Evolutionary conservation across 2,329 filamentous ascomycete genomes (phyloP), one percentile per base, ranked within the genome.

Genomic region (Hirsutella rhossiliensis): DNA sequence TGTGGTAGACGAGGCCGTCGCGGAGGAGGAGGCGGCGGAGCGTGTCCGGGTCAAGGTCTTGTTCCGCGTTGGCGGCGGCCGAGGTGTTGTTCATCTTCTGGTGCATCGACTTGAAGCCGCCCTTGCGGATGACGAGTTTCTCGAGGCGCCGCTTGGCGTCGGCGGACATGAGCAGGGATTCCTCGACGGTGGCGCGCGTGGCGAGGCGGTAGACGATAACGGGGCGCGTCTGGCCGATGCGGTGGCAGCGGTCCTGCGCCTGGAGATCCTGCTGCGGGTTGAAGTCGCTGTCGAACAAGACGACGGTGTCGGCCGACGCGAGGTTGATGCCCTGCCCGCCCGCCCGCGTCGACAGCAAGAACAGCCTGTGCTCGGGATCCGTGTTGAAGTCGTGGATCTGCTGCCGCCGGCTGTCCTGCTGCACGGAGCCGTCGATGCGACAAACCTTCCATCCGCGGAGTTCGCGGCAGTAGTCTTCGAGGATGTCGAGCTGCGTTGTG

Each of bases 181-280:
- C 87, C 59, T 98, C 92, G 0, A 98, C 87, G 0, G 92, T 97
- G 9, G 84, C 86, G 55, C 89, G 88, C 0, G 92, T 98, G 0
- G 92, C 90, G 30, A 98, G 80, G 1, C 92, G 83, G 62, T 94
- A 98, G 1, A 98, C 84, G 18, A 98, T 79, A 1, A 98, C 92
- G 0, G 92, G 92, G 3, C 82, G 76, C 1, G 82, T 95, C 61
- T 98, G 92, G 0, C 92, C 92, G 49, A 98, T 97, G 12, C 92
- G 80, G 59, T 98, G 92, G 1, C 87, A 88, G 5, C 92, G 86
- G 57, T 98, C 92, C 63, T 97, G 92, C 0, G 92, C 92, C 58
- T 98, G 92, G 0, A 98, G 71, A 61, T 98, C 92, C 58, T 96
- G 90, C 60, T 98, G 92, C 0, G 92, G 92, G 54, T 98, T 98